Evolutionary conservation across 495 filamentous ascomycete genomes (phyloP).

Genomic region (Annulohypoxylon nitens): DNA sequence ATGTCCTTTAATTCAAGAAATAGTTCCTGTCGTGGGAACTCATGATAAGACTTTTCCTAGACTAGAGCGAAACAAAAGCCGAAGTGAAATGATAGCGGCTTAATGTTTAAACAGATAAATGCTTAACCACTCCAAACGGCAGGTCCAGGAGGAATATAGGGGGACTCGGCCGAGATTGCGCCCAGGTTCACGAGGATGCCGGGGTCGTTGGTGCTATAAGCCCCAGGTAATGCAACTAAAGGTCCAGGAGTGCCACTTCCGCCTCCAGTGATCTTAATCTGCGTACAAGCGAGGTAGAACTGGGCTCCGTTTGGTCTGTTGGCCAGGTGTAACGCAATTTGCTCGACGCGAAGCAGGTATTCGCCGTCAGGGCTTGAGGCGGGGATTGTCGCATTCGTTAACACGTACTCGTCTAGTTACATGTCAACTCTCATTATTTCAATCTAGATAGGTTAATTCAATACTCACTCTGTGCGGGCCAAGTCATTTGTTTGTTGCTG

Average conservation of each 20-base stretch:
- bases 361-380: conserved; percentile 60
- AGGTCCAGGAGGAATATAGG: conserved; percentile 60
- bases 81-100: too few relatives aligned
- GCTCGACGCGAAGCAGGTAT: conserved; percentile 70
- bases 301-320: conserved; percentile 59
- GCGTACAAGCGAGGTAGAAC: conserved; percentile 68
- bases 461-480: conserved; percentile 56
- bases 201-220: conserved; percentile 63
- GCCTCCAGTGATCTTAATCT: conserved; percentile 66
- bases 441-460: neutral
- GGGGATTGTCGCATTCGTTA: conserved; percentile 63
- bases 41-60: too few relatives aligned
- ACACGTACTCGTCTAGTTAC: conserved; percentile 52
- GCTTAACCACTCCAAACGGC: conserved; percentile 55
- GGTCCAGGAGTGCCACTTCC: conserved; percentile 61
- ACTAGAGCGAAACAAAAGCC: too few relatives aligned
- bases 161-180: conserved; percentile 48
- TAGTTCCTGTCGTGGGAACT: too few relatives aligned
- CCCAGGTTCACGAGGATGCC: conserved; percentile 62
- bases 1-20: too few relatives aligned
- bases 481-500: conserved; percentile 56
- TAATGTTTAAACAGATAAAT: too few relatives aligned
- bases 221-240: conserved; percentile 64
- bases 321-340: conserved; percentile 66
- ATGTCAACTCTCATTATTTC: neutral